These are phyloP conservation scores for Golubevia sp. DNA, from an alignment of 1,284 basidiomycete species.

Conservation along the genomic window DNA sequence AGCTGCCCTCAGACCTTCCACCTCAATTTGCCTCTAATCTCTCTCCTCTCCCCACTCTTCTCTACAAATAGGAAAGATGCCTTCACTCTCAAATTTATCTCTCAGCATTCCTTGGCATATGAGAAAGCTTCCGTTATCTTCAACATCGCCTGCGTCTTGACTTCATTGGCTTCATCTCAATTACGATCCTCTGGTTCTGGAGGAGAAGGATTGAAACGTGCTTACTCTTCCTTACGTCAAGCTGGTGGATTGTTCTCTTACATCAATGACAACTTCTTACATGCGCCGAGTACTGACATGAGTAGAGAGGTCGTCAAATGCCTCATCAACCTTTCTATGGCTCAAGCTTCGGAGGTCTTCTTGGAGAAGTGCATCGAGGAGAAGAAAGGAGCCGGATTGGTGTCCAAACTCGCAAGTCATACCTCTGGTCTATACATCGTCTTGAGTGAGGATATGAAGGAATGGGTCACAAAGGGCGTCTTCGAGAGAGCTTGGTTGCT, in stretches of 20 bases:
- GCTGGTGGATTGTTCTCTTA: conserved; percentile 56
- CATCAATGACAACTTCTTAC: conserved; percentile 59
- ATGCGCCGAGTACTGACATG: conserved; percentile 58
- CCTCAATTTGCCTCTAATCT: neutral
- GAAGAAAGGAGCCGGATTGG: conserved; percentile 26
- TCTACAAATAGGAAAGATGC: conserved; percentile 35
- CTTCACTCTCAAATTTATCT: conserved; percentile 47
- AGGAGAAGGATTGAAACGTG: conserved; percentile 39
- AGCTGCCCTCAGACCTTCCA: neutral
- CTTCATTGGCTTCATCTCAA: conserved; percentile 35
- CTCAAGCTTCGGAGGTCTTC: conserved; percentile 56
- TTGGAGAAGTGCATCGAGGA: conserved; percentile 57
- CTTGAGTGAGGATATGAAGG: conserved; percentile 37
- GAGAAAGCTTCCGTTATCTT: conserved; percentile 59
- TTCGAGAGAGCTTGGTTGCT: conserved; percentile 41
- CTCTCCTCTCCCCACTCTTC: neutral
- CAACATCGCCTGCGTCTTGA: conserved; percentile 54
- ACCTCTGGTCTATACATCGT: conserved; percentile 30
- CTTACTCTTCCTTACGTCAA: conserved; percentile 49
- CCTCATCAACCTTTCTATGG: conserved; percentile 42
- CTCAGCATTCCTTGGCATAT: conserved; percentile 52
- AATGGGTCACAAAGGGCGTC: conserved; percentile 33
- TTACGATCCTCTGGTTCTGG: conserved; percentile 9
- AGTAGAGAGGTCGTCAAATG: conserved; percentile 47
- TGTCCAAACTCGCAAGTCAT: conserved; percentile 52